A percentile compares a stretch with the other conserved stretches of the same genome.
Conservation (phyloP, 1,284 basidiomycete genomes). For the Vanrija humicola region DNA sequence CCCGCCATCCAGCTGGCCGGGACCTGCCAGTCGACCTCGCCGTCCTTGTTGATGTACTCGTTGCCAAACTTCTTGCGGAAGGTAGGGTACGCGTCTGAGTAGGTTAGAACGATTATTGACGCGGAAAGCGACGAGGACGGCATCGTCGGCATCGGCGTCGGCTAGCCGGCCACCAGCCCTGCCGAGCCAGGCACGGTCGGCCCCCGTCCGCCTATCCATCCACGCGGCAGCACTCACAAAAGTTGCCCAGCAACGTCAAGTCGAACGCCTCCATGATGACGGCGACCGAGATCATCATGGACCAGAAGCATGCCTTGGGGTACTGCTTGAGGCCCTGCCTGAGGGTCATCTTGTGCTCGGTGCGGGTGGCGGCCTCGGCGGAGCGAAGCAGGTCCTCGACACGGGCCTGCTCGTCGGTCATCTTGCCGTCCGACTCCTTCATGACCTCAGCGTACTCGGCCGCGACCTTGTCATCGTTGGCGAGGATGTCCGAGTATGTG, state of each 20-base stretch:
- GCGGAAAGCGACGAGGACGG: no score
- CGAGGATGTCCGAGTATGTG: no score
- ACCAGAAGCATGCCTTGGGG: slow-evolving; percentile 52
- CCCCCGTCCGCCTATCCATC: no score
- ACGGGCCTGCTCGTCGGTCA: slow-evolving; percentile 8
- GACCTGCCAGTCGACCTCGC: slow-evolving; percentile 43
- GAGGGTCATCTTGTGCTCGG: slow-evolving; percentile 48
- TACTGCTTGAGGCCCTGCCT: slow-evolving; percentile 44
- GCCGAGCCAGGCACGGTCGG: no score
- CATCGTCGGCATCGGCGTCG: no score
- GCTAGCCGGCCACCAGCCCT: no score
- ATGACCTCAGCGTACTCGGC: no score
- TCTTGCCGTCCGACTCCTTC: background rate
- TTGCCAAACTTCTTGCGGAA: slow-evolving; percentile 45
- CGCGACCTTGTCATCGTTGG: no score
- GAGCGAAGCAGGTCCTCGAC: background rate
- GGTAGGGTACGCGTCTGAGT: slow-evolving; percentile 34
- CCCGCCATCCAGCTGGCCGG: slow-evolving; percentile 53
- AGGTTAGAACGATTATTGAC: no score
- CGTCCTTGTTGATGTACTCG: slow-evolving; percentile 23
- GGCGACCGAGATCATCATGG: slow-evolving; percentile 48
- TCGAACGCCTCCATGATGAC: slow-evolving; percentile 53
- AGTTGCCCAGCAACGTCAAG: slow-evolving; percentile 41
- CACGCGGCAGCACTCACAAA: slow-evolving; percentile 12
- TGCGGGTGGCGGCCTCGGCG: slow-evolving; percentile 20